A percentile compares a stretch with the other conserved stretches of the same genome.
These are phyloP conservation scores for Sporothrix sp. DNA, from an alignment of 2,329 filamentous ascomycete genomes.

Conservation along the genomic window DNA sequence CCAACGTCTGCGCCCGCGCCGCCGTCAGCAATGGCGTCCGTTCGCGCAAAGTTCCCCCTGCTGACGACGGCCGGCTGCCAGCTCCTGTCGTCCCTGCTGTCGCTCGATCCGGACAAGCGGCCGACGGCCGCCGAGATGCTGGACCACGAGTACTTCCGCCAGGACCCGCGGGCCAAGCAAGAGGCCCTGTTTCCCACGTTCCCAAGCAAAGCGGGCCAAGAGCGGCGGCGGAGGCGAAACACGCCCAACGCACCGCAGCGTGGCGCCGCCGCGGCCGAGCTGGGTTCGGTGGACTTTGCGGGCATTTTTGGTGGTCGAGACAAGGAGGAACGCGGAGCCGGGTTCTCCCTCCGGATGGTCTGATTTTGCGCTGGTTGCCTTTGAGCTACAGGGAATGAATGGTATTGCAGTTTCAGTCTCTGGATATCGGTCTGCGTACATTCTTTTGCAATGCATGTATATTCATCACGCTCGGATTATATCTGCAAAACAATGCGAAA, in stretches of 20 bases:
- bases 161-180: slow-evolving; percentile 83
- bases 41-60: slow-evolving; percentile 71
- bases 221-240: slow-evolving; percentile 60
- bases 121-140: slow-evolving; percentile 67
- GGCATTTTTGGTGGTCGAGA: slow-evolving; percentile 60
- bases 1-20: slow-evolving; percentile 27
- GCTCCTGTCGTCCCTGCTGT: slow-evolving; percentile 60
- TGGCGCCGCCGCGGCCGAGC: slow-evolving; percentile 54
- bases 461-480: slow-evolving; percentile 12
- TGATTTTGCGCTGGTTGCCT: too few relatives aligned
- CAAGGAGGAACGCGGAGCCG: slow-evolving; percentile 54
- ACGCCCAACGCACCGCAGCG: slow-evolving; percentile 77
- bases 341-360: slow-evolving; percentile 56
- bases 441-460: background rate
- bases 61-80: slow-evolving; percentile 64
- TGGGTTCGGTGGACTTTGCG: slow-evolving; percentile 54
- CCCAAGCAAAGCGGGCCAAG: slow-evolving; percentile 87
- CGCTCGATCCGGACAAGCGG: slow-evolving; percentile 62
- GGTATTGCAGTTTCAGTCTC: background rate
- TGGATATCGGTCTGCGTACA: too few relatives aligned
- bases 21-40: slow-evolving; percentile 36
- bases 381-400: too few relatives aligned
- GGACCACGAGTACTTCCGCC: slow-evolving; percentile 71
- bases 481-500: background rate
- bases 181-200: slow-evolving; percentile 95